Evolutionary conservation across 2,329 filamentous ascomycete genomes (phyloP).

Genomic region (Sarocladium brachiariae): DNA sequence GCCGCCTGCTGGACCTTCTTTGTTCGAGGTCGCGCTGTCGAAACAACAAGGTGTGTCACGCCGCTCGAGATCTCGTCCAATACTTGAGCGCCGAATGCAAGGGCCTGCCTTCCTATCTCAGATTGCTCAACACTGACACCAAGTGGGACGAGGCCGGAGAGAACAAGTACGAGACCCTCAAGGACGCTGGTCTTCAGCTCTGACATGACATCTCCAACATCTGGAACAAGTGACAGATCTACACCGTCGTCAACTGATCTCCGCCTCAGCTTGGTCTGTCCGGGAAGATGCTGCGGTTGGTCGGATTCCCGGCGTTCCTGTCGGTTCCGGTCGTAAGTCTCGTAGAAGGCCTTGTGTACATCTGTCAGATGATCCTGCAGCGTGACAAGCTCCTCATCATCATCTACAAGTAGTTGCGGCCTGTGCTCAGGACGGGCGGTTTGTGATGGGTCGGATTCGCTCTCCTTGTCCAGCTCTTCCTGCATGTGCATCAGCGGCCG

Average conservation of each 20-base stretch:
- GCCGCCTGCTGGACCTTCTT: conserved; percentile 87
- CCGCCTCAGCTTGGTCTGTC: conserved; percentile 25
- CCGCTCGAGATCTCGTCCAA: conserved; percentile 50
- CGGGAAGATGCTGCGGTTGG: conserved; percentile 25
- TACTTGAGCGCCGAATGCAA: conserved; percentile 71
- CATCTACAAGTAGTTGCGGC: conserved; percentile 78
- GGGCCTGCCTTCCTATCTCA: conserved; percentile 82
- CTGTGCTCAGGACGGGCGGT: conserved; percentile 26
- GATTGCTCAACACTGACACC: conserved; percentile 72
- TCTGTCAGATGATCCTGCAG: conserved; percentile 69
- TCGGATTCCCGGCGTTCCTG: conserved; percentile 27
- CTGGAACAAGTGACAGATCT: conserved; percentile 57
- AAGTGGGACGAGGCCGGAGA: conserved; percentile 84
- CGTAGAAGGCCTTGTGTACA: conserved; percentile 75
- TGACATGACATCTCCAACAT: conserved; percentile 80
- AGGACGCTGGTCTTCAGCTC: conserved; percentile 72
- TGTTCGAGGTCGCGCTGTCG: conserved; percentile 66
- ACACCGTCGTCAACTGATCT: conserved; percentile 33
- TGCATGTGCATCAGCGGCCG: conserved; percentile 88
- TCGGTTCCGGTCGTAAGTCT: conserved; percentile 63
- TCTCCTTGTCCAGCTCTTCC: conserved; percentile 79
- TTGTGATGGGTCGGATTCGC: conserved; percentile 26
- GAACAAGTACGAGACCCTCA: conserved; percentile 68
- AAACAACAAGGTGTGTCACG: conserved; percentile 67
- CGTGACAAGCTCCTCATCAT: conserved; percentile 74